Percentiles rank a stretch among this genome's conserved stretches.
Evolutionary conservation across 306 rosid species (phyloP).

Genomic region (Pterocarpus macrocarpus): DNA sequence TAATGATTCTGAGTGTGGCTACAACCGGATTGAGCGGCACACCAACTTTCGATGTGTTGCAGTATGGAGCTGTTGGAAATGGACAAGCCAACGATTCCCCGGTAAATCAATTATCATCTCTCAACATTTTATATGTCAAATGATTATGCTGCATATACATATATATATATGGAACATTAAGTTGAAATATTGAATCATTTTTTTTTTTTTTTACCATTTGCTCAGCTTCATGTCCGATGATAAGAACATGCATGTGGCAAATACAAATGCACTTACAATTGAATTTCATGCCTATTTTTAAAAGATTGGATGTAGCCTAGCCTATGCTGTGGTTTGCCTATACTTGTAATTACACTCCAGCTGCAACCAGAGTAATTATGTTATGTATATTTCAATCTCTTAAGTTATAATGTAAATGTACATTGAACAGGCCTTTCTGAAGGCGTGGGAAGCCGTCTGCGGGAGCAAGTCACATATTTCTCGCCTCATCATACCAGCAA

Average conservation of each 20-base stretch:
- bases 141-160: not conserved
- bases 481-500: conserved; percentile 48
- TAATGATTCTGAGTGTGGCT: conserved; percentile 45
- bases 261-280: no score
- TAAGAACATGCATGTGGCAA: no score
- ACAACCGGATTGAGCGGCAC: conserved; percentile 50
- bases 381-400: not conserved
- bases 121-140: conserved; percentile 12
- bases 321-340: no score
- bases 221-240: no score
- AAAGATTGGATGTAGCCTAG: no score
- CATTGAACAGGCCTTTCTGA: conserved; percentile 55
- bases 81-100: conserved; percentile 60
- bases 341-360: no score
- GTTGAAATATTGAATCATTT: not conserved
- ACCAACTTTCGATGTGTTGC: conserved; percentile 54
- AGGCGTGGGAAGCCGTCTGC: conserved; percentile 58
- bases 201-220: not conserved
- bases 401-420: conserved; percentile 1
- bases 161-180: not conserved
- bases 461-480: conserved; percentile 39
- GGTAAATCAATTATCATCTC: conserved; percentile 39
- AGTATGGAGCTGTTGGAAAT: conserved; percentile 67
- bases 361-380: no score
- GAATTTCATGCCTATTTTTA: no score